Percentiles rank a stretch among this genome's conserved stretches.
These are phyloP conservation scores for Termitomyces sp. DNA, from an alignment of 1,284 basidiomycete genomes.

Conservation along the genomic window DNA sequence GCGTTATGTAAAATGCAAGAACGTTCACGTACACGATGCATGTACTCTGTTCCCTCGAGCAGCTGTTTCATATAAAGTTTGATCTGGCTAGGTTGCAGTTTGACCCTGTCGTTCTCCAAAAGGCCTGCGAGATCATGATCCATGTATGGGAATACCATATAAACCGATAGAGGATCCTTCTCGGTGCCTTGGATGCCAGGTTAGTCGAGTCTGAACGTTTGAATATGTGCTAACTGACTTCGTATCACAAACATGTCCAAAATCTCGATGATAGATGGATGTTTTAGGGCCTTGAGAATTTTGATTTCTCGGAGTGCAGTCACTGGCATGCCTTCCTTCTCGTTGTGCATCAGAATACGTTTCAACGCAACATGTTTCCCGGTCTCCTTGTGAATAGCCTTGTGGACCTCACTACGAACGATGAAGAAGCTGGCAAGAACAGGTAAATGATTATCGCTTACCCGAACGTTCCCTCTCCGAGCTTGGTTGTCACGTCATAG, in stretches of 20 bases:
- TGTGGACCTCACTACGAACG: slow-evolving; percentile 75
- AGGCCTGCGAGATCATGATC: slow-evolving; percentile 97
- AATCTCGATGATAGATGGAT: slow-evolving; percentile 84
- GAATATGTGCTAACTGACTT: slow-evolving; percentile 41
- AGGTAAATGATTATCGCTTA: slow-evolving; percentile 33
- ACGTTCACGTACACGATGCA: slow-evolving; percentile 69
- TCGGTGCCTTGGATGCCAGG: slow-evolving; percentile 43
- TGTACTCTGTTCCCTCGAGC: slow-evolving; percentile 90
- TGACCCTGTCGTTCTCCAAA: slow-evolving; percentile 85
- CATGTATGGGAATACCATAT: slow-evolving; percentile 99
- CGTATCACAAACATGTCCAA: slow-evolving; percentile 87
- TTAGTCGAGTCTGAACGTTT: neutral
- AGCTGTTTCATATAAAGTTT: slow-evolving; percentile 97
- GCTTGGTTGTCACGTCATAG: slow-evolving; percentile 78
- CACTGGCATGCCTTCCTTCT: slow-evolving; percentile 94
- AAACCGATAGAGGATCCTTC: slow-evolving; percentile 77
- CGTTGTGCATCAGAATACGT: slow-evolving; percentile 92
- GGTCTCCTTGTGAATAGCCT: slow-evolving; percentile 66
- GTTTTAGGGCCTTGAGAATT: slow-evolving; percentile 86
- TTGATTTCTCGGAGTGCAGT: slow-evolving; percentile 99
- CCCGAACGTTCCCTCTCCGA: slow-evolving; percentile 97
- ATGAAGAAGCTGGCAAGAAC: slow-evolving; percentile 11
- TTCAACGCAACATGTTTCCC: slow-evolving; percentile 82
- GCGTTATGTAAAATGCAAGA: slow-evolving; percentile 5
- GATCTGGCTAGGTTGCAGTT: slow-evolving; percentile 77